Evolutionary conservation across 106 monocot species (phyloP), one percentile per base, ranked within the genome.

Genomic region (Xerophyta viscosa): DNA sequence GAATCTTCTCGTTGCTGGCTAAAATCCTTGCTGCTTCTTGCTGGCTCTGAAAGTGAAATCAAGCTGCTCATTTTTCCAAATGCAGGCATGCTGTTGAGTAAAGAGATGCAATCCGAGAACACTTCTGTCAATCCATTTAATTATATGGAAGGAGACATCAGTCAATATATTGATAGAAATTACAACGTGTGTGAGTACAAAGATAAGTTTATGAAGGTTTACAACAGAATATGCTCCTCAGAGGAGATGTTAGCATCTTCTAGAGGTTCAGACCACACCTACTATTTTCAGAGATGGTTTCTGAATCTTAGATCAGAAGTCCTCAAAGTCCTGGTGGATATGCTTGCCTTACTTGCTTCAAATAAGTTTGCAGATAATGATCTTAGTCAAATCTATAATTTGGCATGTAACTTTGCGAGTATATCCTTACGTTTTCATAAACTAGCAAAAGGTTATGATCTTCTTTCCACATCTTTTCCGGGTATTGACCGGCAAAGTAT

Each of bases 21-120:
- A 37, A 82, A 60, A 72, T 85, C 75, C 61, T 50, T 98, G 50
- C 66, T 83, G 58, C 57, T 98, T 48, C 62, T 82, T 23, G 53
- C 73, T 66, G 86, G 79, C 39, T 68, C 70, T 63, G 98, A 98
- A 69, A 90, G 76, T 77, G 89, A 98, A 74, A 69, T 90, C 4
- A 86, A 77, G 60, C 62, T 90, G 46, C 57, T 90, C 22, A 63
- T 86, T 48, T 86, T 74, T 45, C 90, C 98, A 27, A 72, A 66
- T 28, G 52, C 47, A 22, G 73, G 77, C 17, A 46, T 62, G 28
- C 28, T 68, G 24, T 64, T 98, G 46, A 62, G 89, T 25, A 68
- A 58, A 48, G 71, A 50, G 26, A 45, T 98, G 44, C 72, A 71
- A 23, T 46, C 22, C 41, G 70, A 82, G 27, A 27, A 29, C 50